Base-by-base conservation (phyloP, 805 yeast species). In the Candida maesae region DNA sequence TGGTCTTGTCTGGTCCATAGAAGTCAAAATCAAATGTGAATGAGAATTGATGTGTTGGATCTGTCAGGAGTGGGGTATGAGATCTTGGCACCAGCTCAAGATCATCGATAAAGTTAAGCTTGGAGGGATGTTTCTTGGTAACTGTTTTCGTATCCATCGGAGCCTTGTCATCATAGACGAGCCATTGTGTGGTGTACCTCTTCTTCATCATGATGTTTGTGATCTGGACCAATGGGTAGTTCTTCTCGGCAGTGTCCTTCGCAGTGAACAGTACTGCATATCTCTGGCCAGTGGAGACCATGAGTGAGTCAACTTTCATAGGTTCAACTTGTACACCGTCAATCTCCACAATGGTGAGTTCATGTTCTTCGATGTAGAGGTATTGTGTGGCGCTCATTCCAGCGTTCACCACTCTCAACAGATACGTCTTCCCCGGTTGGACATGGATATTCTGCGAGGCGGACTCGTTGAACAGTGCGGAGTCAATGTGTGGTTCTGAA, bases 261-360 rank as follows among this genome's bases (percentile, higher is more conserved):
- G 87, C 71, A 25, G 65, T 71, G 18, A 86, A 53, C 36, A 84
- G 59, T 1, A 84, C 78, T 10, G 86, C 74, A 55, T 79, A 78
- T 51, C 96, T 68, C 64, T 88, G 95, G 3, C 91, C 95, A 6
- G 82, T 88, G 0, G 89, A 77, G 23, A 78, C 42, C 43, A 70
- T 67, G n/a, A 78, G 42, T 27, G 77, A 66, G 14, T 68, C 71
- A 2, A 74, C 70, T 27, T 63, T 65, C 43, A 60, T 61, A 14
- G 78, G 78, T 41, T 74, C 70, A 3, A 78, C 75, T 36, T 68
- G 59, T 11, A 76, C 68, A 21, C 85, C 84, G 53, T 79, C 85
- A 26, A 74, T 67, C 54, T 78, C 86, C 26, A 79, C 72, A 5
- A 79, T 67, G 2, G 74, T 68, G 50, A 79, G 60, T 16, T 61